Percentiles rank a stretch among this genome's conserved stretches.
Conservation (phyloP, 2,329 filamentous ascomycete genomes). For the Proliferodiscus dingleyae region DNA sequence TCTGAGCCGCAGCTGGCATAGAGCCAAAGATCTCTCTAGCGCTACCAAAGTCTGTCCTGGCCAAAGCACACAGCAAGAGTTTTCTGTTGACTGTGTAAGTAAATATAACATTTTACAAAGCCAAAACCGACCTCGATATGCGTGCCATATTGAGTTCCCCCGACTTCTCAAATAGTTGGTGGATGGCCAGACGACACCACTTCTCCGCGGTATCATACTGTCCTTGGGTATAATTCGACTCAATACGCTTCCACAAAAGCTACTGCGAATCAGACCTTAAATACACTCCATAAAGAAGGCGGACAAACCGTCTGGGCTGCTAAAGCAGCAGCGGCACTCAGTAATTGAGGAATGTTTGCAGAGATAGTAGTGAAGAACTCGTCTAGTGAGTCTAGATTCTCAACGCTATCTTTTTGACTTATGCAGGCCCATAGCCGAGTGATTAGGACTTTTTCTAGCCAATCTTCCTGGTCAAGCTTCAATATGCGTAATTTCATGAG, state of each 20-base stretch:
- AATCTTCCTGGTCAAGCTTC: slow-evolving; percentile 44
- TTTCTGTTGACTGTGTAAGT: slow-evolving; percentile 48
- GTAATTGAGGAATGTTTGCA: slow-evolving; percentile 38
- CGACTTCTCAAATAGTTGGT: slow-evolving; percentile 60
- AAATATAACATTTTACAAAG: slow-evolving; percentile 3
- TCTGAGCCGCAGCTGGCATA: slow-evolving; percentile 54
- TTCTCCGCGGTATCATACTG: slow-evolving; percentile 51
- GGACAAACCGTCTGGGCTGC: slow-evolving; percentile 60
- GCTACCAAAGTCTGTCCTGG: slow-evolving; percentile 47
- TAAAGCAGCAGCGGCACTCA: slow-evolving; percentile 58
- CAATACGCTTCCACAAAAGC: slow-evolving; percentile 79
- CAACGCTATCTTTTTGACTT: slow-evolving; percentile 35
- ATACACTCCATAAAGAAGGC: slow-evolving; percentile 5
- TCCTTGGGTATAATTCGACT: slow-evolving; percentile 49
- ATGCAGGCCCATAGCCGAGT: slow-evolving; percentile 63
- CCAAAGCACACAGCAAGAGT: slow-evolving; percentile 64
- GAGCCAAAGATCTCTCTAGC: slow-evolving; percentile 52
- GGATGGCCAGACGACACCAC: slow-evolving; percentile 70
- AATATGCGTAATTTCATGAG: slow-evolving; percentile 57
- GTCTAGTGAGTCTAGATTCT: slow-evolving; percentile 35
- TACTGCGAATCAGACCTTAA: slow-evolving; percentile 37
- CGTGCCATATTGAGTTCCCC: slow-evolving; percentile 64
- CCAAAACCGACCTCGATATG: slow-evolving; percentile 51
- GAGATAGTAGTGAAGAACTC: slow-evolving; percentile 44
- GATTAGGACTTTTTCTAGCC: slow-evolving; percentile 66